Evolutionary conservation across 2,329 filamentous ascomycete species (phyloP), one percentile per base, ranked within the genome.

Genomic region (Metarhizium rileyi): DNA sequence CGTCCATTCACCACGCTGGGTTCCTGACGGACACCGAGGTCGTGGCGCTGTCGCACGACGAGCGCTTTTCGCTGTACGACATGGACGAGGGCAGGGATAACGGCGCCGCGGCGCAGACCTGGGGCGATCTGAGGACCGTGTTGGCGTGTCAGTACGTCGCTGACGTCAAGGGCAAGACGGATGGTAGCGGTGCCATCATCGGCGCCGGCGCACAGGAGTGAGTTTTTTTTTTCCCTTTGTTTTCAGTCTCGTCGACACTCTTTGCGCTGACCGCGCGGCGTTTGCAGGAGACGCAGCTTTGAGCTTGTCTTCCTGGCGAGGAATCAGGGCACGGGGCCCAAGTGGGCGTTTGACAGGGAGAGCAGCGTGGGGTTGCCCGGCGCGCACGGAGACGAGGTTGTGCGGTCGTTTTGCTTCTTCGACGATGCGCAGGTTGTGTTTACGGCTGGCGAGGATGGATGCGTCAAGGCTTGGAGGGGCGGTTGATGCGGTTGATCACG

Each of bases 1-100:
- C 83, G 30, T 87, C 86, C 0, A 78, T 91, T 55, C 86, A 89
- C 63, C 84, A 80, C 56, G 82, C 86, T 14, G 84, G 81, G 5
- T 90, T 90, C 67, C 70, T 91, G 49, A 79, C 57, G 6, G 66
- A 71, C 16, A 76, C 75, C 5, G 77, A 85, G 59, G 77, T 90
- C 28, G 88, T 81, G 55, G 85, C 84, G 4, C 68, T 90, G 9
- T 87, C 84, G 1, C 86, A 89, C 51, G 87, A 91, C 62, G 87
- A 93, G 70, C 82, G 80, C 51, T 78, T 90, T 54, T 83, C 84
- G 18, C 75, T 90, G 50, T 89, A 90, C 62, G 78, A 83, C 53
- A 70, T 86, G 49, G 78, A 81, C 44, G 84, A 85, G 54, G 76
- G 77, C 36, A 70, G 72, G n/a, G 76, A 78, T 43, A 77, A 78